Conservation (phyloP, 148 eudicot genomes). For the Rhododendron kiyosumense region DNA sequence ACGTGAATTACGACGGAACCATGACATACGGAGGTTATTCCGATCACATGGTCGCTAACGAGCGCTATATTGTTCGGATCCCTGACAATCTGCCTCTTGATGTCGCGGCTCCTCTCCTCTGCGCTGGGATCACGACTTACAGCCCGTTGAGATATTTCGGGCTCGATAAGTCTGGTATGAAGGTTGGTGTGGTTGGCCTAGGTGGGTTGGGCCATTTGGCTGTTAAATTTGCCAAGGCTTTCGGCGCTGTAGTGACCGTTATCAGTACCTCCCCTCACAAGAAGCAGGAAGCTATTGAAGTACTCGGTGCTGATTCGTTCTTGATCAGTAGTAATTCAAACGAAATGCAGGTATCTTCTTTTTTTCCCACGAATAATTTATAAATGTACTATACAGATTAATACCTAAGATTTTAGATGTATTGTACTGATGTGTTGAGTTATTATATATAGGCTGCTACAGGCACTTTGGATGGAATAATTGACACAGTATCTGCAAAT, state of each 20-base stretch:
- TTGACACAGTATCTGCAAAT: constrained; percentile 20
- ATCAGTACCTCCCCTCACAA: constrained; percentile 25
- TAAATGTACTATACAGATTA: neutral
- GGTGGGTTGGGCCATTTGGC: constrained; percentile 21
- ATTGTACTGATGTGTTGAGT: neutral
- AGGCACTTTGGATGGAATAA: constrained; percentile 20
- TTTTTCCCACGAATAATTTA: no score
- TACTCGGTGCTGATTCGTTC: constrained; percentile 23
- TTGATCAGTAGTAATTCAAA: constrained; percentile 19
- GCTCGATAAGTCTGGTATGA: constrained; percentile 25
- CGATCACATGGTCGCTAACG: constrained; percentile 23
- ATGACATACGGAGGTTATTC: constrained; percentile 34
- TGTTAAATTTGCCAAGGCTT: constrained; percentile 27
- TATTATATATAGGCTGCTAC: constrained; percentile 12
- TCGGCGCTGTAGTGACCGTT: constrained; percentile 24
- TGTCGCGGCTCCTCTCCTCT: constrained; percentile 20
- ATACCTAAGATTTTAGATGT: neutral
- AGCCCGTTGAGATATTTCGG: constrained; percentile 26
- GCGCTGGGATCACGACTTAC: constrained; percentile 28
- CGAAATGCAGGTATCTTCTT: constrained; percentile 16
- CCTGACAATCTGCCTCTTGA: constrained; percentile 26
- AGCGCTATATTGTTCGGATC: constrained; percentile 16
- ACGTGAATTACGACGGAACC: constrained; percentile 1
- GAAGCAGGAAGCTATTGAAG: constrained; percentile 21
- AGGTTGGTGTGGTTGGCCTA: constrained; percentile 25